Percentiles rank a stretch among this genome's conserved stretches.
phyloP scores from a whole-genome alignment of 441 rosid species.

The Raphanus hybrid region DNA sequence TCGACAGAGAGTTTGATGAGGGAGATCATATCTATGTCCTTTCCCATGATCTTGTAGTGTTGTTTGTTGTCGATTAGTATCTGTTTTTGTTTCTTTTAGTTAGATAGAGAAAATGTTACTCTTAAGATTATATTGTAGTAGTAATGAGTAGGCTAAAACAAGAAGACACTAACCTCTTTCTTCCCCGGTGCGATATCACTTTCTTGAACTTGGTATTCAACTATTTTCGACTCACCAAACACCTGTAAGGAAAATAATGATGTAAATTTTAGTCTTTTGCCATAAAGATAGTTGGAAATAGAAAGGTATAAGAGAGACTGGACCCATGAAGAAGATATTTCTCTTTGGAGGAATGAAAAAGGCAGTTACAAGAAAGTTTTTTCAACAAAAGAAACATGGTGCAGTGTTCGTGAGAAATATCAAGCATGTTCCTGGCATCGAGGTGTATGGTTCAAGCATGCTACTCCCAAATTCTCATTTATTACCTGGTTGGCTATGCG shows the following conservation, averaged over 20 bases:
- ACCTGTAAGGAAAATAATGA: conserved; percentile 51
- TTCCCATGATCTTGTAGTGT: conserved; percentile 75
- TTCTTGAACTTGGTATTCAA: conserved; percentile 66
- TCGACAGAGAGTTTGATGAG: conserved; percentile 70
- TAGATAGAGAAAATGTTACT: neutral
- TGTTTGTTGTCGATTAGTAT: conserved; percentile 82
- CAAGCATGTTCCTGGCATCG: too few relatives aligned
- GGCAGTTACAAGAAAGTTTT: too few relatives aligned
- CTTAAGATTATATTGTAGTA: neutral
- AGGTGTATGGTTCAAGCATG: too few relatives aligned
- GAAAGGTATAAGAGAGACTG: too few relatives aligned
- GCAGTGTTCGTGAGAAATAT: too few relatives aligned
- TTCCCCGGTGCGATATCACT: conserved; percentile 50
- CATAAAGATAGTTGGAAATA: too few relatives aligned
- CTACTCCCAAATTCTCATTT: too few relatives aligned
- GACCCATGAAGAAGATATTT: too few relatives aligned
- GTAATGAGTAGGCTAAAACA: neutral
- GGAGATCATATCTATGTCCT: conserved; percentile 70
- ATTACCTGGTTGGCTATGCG: too few relatives aligned
- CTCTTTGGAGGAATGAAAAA: too few relatives aligned
- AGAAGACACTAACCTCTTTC: conserved; percentile 61
- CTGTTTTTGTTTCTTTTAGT: conserved; percentile 42
- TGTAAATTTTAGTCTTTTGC: too few relatives aligned
- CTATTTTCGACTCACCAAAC: conserved; percentile 74
- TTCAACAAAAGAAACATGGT: too few relatives aligned